These are phyloP conservation scores for Globisporangium uncinulatum DNA, from an alignment of 352 stramenopile species.

Conservation along the genomic window DNA sequence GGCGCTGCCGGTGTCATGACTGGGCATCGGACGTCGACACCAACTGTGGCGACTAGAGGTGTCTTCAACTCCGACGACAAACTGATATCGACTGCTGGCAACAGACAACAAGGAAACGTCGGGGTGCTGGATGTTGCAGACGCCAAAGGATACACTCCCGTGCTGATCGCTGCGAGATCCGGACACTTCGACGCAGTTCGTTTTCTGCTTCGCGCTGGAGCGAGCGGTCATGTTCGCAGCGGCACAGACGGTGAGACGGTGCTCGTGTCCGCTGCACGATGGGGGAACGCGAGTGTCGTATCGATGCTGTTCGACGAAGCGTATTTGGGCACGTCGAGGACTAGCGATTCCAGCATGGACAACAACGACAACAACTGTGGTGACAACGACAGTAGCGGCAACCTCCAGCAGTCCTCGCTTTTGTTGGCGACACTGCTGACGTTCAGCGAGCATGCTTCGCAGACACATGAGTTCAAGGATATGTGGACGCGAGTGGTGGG, in stretches of 20 bases:
- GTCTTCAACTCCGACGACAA: background rate
- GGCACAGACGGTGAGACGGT: background rate
- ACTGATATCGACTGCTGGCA: background rate
- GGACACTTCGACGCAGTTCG: background rate
- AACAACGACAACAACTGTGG: background rate
- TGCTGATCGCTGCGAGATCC: background rate
- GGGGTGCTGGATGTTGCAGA: background rate
- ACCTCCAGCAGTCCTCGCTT: background rate
- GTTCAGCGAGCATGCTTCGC: background rate
- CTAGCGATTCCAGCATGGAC: background rate
- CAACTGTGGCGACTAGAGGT: too few relatives aligned
- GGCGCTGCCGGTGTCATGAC: too few relatives aligned
- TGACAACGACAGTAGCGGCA: background rate
- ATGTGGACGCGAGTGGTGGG: constrained; percentile 1
- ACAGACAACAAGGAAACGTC: background rate
- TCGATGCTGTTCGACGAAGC: background rate
- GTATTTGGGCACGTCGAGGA: background rate
- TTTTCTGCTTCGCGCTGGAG: background rate
- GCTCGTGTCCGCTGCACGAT: background rate
- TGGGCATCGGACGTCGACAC: too few relatives aligned
- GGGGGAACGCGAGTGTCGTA: background rate
- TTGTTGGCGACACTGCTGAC: background rate
- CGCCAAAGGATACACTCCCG: background rate
- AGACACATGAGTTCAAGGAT: background rate
- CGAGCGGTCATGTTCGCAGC: background rate